Base-by-base conservation (phyloP, 352 stramenopile genomes). In the Pythium phragmitis region DNA sequence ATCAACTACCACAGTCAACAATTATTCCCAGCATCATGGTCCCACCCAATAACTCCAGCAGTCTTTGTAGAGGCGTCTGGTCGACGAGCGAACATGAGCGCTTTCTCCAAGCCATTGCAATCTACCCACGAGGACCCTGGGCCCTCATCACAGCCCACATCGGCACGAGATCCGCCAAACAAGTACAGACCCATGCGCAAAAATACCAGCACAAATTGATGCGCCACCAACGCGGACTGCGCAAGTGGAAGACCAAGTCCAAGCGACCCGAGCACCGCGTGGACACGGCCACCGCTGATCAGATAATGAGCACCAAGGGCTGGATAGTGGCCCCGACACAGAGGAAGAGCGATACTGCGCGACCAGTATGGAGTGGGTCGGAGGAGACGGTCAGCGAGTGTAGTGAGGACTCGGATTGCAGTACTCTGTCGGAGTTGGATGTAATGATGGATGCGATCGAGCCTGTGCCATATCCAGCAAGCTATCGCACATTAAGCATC, bases 131-230 rank as follows among this genome's bases (percentile, higher is more conserved):
- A 30, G 79, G 81, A 17, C 79, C 80, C 41, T 92, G 82, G 82
- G 77, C 75, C 48, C 76, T 73, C n/a, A 90, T 92, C 57, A 80
- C 82, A 4, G 75, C 70, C 36, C 77, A 82, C 67, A 82, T 92
- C n/a, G 79, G 79, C 54, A 90, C 84, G 62, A 76, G 81, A n/a
- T 88, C 81, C 9, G 86, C 88, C 65, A 89, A 88, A 67, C 84
- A 92, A 63, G 79, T 91, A 54, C 84, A 90, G 63, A 91, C 84
- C 5, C 84, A 92, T 51, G 84, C 84, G 28, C 84, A 92, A 58
- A 92, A 92, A 69, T 92, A 92, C 68, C 82, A 88, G 54, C 80
- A 91, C 64, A 92, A 92, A 68, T 80, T 92, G 39, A 77, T 86
- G 63, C 82, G 82, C 41, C 83, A 83, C 34, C 74, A 80, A 13